Evolutionary conservation across 306 rosid genomes (phyloP).

Genomic region (Crataegus laevigata): DNA sequence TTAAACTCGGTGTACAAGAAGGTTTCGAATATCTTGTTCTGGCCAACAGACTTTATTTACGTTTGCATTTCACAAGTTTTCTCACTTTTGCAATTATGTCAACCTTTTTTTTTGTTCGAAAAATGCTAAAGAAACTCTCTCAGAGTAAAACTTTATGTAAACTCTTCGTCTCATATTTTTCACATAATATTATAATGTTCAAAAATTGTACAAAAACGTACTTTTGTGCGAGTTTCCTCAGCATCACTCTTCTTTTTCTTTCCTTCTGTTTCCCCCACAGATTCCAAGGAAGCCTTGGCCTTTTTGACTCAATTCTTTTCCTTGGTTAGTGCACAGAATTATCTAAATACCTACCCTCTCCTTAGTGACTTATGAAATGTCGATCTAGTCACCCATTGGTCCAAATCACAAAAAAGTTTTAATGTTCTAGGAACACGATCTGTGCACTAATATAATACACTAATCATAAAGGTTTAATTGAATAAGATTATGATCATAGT

Average conservation of each 20-base stretch:
- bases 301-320: constrained; percentile 35
- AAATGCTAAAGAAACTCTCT: rapidly evolving
- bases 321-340: constrained; percentile 7
- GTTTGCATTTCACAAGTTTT: constrained; percentile 13
- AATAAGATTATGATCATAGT: neutral
- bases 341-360: constrained; percentile 22
- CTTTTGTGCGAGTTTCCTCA: no score
- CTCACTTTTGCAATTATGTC: neutral
- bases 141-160: rapidly evolving
- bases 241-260: neutral
- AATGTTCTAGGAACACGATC: no score
- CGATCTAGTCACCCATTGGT: neutral
- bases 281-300: constrained; percentile 45
- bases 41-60: neutral
- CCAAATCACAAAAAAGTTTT: neutral
- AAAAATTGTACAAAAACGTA: no score
- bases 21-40: neutral
- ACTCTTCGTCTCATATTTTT: no score
- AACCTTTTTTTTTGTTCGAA: neutral
- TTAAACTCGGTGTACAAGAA: no score
- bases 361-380: neutral
- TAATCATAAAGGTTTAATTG: neutral
- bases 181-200: no score
- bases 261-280: constrained; percentile 20
- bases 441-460: neutral